Conservation (phyloP, 768 basidiomycete species). For the Mycena alexandri region DNA sequence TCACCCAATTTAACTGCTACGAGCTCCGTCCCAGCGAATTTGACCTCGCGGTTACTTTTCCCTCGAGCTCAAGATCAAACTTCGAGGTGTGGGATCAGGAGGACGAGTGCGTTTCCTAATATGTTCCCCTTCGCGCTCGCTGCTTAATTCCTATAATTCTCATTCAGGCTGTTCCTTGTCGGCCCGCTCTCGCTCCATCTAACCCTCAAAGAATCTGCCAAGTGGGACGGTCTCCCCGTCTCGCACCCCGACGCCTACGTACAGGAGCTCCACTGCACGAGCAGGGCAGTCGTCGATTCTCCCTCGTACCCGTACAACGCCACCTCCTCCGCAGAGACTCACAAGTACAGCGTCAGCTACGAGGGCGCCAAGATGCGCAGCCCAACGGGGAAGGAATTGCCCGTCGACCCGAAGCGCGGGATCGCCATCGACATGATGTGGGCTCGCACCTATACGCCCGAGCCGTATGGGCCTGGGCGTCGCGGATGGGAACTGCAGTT, state of each 20-base stretch:
- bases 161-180: slow-evolving; percentile 38
- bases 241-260: slow-evolving; percentile 49
- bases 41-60: slow-evolving; percentile 29
- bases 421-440: slow-evolving; percentile 50
- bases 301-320: slow-evolving; percentile 36
- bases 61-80: slow-evolving; percentile 17
- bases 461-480: slow-evolving; percentile 9
- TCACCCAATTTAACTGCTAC: slow-evolving; percentile 33
- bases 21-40: slow-evolving; percentile 28
- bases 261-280: slow-evolving; percentile 49
- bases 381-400: slow-evolving; percentile 30
- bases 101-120: slow-evolving; percentile 26
- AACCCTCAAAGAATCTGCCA: slow-evolving; percentile 45
- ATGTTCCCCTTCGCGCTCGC: not conserved
- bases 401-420: slow-evolving; percentile 34
- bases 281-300: slow-evolving; percentile 36
- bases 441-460: slow-evolving; percentile 40
- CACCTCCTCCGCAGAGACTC: slow-evolving; percentile 17
- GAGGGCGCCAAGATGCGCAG: slow-evolving; percentile 27
- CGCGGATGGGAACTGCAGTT: slow-evolving; percentile 53
- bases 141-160: not conserved
- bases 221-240: slow-evolving; percentile 47
- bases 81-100: slow-evolving; percentile 40
- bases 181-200: slow-evolving; percentile 49
- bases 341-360: slow-evolving; percentile 30